phyloP scores from a whole-genome alignment of 1,139 yeast genomes.

The Taiozyma sp. region DNA sequence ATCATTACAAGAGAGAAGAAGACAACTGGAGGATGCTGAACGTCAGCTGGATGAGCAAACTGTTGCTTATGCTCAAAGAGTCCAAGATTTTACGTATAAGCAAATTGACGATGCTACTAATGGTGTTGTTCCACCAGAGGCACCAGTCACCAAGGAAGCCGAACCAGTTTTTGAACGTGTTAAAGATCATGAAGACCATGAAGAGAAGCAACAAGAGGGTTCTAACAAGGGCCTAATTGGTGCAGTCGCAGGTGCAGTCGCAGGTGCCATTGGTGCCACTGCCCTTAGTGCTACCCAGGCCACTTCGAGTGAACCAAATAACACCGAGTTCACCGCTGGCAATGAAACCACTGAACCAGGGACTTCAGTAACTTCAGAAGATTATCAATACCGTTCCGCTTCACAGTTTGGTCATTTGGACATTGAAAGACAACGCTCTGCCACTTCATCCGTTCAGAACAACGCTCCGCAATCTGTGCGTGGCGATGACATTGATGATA shows the following conservation, averaged over 20 bases:
- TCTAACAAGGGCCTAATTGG: slow-evolving; percentile 5
- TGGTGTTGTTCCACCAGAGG: slow-evolving; percentile 20
- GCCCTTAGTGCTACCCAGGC: slow-evolving; percentile 26
- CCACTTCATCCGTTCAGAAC: slow-evolving; percentile 87
- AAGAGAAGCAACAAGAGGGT: neutral
- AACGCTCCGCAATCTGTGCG: slow-evolving; percentile 89
- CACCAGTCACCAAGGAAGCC: slow-evolving; percentile 13
- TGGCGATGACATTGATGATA: slow-evolving; percentile 45
- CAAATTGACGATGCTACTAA: slow-evolving; percentile 32
- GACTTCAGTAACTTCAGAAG: slow-evolving; percentile 34
- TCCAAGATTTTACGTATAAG: slow-evolving; percentile 32
- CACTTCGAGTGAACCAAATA: slow-evolving; percentile 18
- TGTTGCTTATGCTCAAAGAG: slow-evolving; percentile 32
- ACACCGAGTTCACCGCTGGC: slow-evolving; percentile 21
- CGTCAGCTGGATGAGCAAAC: slow-evolving; percentile 32
- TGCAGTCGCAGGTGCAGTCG: slow-evolving; percentile 27
- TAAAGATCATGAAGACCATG: neutral
- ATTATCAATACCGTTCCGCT: slow-evolving; percentile 34
- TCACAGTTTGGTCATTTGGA: slow-evolving; percentile 37
- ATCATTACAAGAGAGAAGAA: slow-evolving; percentile 30
- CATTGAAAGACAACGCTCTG: slow-evolving; percentile 68
- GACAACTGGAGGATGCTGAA: slow-evolving; percentile 32
- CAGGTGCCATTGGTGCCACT: slow-evolving; percentile 27
- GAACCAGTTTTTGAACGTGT: neutral
- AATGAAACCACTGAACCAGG: slow-evolving; percentile 33